Evolutionary conservation across 1,284 basidiomycete species (phyloP).

Genomic region (Violaceomyces palustris): DNA sequence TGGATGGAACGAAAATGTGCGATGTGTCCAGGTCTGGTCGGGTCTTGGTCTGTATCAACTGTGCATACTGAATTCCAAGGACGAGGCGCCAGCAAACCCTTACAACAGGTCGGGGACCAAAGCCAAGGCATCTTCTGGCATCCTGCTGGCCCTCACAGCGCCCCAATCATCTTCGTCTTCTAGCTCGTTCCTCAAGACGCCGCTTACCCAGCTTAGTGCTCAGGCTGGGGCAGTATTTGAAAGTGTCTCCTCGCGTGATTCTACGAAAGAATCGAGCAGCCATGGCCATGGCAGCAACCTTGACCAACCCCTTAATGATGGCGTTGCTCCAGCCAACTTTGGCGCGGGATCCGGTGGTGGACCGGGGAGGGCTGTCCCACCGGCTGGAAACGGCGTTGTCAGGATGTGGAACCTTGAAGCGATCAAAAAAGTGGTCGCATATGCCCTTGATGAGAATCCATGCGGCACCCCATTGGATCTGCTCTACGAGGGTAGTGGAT

Average conservation of each 20-base stretch:
- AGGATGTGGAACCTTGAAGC: slow-evolving; percentile 42
- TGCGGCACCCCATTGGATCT: slow-evolving; percentile 17
- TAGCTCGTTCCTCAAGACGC: slow-evolving; percentile 4
- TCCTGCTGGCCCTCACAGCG: slow-evolving; percentile 33
- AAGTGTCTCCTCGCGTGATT: slow-evolving; percentile 7
- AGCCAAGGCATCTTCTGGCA: slow-evolving; percentile 7
- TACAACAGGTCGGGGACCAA: neutral
- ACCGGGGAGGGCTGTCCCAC: slow-evolving; percentile 22
- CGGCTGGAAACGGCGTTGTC: slow-evolving; percentile 21
- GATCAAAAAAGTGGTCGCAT: slow-evolving; percentile 22
- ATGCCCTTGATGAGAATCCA: slow-evolving; percentile 19
- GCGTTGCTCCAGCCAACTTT: slow-evolving; percentile 25
- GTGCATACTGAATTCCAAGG: slow-evolving; percentile 17
- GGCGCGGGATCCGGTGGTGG: slow-evolving; percentile 28
- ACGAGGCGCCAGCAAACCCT: neutral
- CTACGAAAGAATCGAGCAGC: slow-evolving; percentile 1
- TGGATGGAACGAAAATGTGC: slow-evolving; percentile 27
- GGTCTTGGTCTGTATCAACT: slow-evolving; percentile 36
- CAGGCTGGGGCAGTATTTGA: slow-evolving; percentile 22
- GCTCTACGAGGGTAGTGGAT: neutral
- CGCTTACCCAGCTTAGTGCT: slow-evolving; percentile 27
- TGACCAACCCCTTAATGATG: slow-evolving; percentile 4
- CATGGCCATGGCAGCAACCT: slow-evolving; percentile 1
- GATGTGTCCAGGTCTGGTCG: slow-evolving; percentile 30
- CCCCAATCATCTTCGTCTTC: slow-evolving; percentile 5